These are phyloP conservation scores for Chloranthus sessilifolius DNA, from an alignment of 164 flowering plant genomes.

Conservation along the genomic window DNA sequence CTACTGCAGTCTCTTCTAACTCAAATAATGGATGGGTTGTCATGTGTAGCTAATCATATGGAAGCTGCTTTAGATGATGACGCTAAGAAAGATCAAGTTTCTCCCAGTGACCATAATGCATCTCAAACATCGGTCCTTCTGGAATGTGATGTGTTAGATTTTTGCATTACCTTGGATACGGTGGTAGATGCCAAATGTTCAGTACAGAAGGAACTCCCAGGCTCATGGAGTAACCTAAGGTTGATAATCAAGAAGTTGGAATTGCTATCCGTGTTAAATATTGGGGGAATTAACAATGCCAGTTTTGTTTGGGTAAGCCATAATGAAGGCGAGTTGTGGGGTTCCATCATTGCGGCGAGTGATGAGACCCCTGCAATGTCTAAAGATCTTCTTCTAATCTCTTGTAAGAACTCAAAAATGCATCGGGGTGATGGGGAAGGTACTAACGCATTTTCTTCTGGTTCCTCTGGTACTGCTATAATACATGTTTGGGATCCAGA, in stretches of 20 bases:
- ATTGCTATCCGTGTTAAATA: conserved; percentile 61
- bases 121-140: conserved; percentile 62
- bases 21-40: conserved; percentile 40
- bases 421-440: conserved; percentile 94
- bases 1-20: conserved; percentile 35
- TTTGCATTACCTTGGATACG: conserved; percentile 37
- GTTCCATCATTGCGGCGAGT: conserved; percentile 34
- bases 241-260: conserved; percentile 57
- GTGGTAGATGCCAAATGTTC: conserved; percentile 31
- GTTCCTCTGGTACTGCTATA: conserved; percentile 68
- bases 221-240: conserved; percentile 57
- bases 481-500: conserved; percentile 55
- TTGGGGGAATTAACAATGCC: conserved; percentile 61
- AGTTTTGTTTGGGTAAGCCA: conserved; percentile 67
- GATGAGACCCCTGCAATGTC: conserved; percentile 16
- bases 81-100: conserved; percentile 7
- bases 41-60: conserved; percentile 18
- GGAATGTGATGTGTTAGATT: conserved; percentile 56
- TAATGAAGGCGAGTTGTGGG: conserved; percentile 74
- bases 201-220: conserved; percentile 75
- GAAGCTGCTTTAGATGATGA: conserved; percentile 4
- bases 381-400: conserved; percentile 61
- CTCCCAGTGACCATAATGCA: conserved; percentile 6
- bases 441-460: conserved; percentile 73
- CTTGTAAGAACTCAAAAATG: conserved; percentile 65